These are phyloP conservation scores for Saksenaea vasiformis DNA, from an alignment of 371 early-diverging fungal species.

Conservation along the genomic window DNA sequence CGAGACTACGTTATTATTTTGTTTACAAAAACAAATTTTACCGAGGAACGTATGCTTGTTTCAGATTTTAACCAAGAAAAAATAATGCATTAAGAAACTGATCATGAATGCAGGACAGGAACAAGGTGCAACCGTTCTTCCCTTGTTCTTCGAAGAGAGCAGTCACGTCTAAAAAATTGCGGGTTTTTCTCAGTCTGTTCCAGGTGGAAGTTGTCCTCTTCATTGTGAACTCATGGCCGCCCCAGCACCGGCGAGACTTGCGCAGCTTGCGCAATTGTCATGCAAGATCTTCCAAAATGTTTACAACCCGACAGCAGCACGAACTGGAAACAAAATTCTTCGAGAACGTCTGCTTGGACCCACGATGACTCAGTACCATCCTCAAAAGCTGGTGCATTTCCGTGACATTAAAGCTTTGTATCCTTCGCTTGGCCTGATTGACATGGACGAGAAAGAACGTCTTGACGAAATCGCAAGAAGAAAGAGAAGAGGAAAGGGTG, in stretches of 20 bases:
- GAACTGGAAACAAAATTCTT: constrained; percentile 76
- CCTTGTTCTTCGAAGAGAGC: no score
- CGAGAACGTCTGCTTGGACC: constrained; percentile 70
- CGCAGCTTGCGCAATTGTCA: constrained; percentile 63
- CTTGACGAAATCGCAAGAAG: constrained; percentile 69
- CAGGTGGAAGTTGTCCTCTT: no score
- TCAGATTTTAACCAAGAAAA: no score
- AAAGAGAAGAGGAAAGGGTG: constrained; percentile 80
- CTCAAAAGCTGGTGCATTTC: constrained; percentile 58
- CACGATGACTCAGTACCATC: constrained; percentile 68
- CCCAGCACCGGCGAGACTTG: constrained; percentile 38
- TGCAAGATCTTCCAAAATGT: constrained; percentile 68
- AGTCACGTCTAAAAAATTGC: no score
- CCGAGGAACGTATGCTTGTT: no score
- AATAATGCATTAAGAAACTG: no score
- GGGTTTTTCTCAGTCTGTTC: no score
- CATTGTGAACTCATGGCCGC: not conserved
- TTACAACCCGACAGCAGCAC: constrained; percentile 71
- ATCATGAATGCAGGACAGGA: no score
- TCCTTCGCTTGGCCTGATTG: constrained; percentile 61
- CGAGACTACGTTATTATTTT: no score
- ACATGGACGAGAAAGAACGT: constrained; percentile 69
- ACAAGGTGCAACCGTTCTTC: no score
- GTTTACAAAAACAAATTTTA: no score
- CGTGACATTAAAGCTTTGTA: constrained; percentile 62